Percentiles rank a stretch among this genome's conserved stretches.
Evolutionary conservation across 1,284 basidiomycete genomes (phyloP).

Genomic region (Xerocomus minutiporus): DNA sequence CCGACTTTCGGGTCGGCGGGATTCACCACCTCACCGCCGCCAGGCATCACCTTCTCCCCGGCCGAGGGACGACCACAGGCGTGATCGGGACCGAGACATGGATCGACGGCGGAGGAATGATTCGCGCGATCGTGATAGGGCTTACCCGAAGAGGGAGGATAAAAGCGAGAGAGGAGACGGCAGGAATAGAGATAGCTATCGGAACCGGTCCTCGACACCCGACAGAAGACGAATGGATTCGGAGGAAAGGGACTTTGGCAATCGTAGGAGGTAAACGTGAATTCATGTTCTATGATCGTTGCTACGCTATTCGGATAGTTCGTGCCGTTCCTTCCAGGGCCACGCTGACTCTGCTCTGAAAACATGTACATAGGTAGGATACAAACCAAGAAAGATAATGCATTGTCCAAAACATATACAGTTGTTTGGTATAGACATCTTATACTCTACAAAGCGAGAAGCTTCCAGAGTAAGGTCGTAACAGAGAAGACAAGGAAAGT

Average conservation of each 20-base stretch:
- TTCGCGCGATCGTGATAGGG: constrained; percentile 21
- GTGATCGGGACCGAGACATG: constrained; percentile 19
- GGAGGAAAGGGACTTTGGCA: constrained; percentile 19
- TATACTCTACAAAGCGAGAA: constrained; percentile 17
- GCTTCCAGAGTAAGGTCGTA: constrained; percentile 24
- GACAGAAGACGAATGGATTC: constrained; percentile 21
- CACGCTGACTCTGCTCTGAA: neutral
- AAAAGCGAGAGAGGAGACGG: constrained; percentile 15
- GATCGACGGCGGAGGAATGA: constrained; percentile 27
- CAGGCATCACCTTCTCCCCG: constrained; percentile 23
- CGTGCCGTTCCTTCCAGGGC: neutral
- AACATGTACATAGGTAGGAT: neutral
- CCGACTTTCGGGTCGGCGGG: constrained; percentile 24
- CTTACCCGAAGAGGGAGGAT: constrained; percentile 12
- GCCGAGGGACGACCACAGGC: constrained; percentile 16
- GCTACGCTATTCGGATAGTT: neutral
- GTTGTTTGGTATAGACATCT: neutral
- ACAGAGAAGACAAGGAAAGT: constrained; percentile 19
- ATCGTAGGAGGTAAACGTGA: constrained; percentile 19
- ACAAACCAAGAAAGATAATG: constrained; percentile 3
- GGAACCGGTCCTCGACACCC: constrained; percentile 27
- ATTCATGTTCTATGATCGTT: neutral
- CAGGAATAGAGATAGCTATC: constrained; percentile 14
- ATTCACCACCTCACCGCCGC: constrained; percentile 32
- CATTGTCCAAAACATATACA: constrained; percentile 2